Percentiles rank a stretch among this genome's conserved stretches.
Conservation (phyloP, 208 protist species). For the Porcisia hertigi region DNA sequence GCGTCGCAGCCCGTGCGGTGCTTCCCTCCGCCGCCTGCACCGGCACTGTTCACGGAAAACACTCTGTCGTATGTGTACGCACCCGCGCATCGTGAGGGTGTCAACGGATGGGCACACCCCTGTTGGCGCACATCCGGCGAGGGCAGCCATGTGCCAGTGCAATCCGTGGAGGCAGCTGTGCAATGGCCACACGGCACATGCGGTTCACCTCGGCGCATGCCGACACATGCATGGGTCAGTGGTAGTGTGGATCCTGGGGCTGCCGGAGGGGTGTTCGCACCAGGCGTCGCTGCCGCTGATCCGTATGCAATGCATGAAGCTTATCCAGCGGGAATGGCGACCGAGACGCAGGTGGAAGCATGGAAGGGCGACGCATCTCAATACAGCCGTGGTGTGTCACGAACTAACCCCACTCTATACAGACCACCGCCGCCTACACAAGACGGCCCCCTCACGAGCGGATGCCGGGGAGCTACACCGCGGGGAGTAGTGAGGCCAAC, state of each 20-base stretch:
- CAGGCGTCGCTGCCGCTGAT: background rate
- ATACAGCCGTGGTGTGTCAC: background rate
- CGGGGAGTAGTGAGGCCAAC: background rate
- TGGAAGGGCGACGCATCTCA: background rate
- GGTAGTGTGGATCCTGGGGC: background rate
- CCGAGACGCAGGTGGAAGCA: background rate
- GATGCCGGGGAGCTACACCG: background rate
- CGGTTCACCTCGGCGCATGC: background rate
- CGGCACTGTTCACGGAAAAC: background rate
- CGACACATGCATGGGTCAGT: background rate
- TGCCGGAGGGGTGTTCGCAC: background rate
- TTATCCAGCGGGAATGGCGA: background rate
- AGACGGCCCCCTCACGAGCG: background rate
- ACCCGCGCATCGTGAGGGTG: background rate
- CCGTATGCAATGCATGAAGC: background rate
- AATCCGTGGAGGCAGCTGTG: background rate
- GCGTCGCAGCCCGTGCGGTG: slow-evolving; percentile 20
- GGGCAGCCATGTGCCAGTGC: background rate
- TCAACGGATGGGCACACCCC: background rate
- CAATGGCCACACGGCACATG: background rate
- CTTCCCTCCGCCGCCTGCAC: slow-evolving; percentile 5
- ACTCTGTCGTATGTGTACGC: background rate
- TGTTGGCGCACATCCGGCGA: background rate
- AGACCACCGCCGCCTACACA: background rate
- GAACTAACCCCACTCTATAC: background rate